Base-by-base conservation (phyloP, 345 rosid species). In the Salix udensis region DNA sequence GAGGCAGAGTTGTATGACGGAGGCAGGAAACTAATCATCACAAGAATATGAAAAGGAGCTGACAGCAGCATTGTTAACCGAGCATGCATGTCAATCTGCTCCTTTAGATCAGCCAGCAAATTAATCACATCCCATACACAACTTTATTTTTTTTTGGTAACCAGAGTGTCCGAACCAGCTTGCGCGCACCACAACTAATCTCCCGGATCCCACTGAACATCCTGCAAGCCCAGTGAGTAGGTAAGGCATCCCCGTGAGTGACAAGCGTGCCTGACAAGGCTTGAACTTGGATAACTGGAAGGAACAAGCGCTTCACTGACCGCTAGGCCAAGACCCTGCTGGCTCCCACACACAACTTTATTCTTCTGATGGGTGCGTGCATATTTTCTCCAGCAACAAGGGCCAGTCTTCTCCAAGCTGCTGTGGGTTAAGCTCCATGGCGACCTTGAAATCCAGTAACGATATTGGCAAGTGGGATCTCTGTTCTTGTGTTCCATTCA, bases 361-460 rank as follows among this genome's bases (percentile, higher is more conserved):
- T 67, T 79, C 82, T 23, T 80, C 74, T 13, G 73, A 79, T 18
- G 74, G 67, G 69, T 65, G 69, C 37, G 67, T 24, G 50, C 76
- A 82, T 39, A 83, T 86, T 83, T 80, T 86, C 85, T 86, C 91
- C 74, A 85, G 79, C 78, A 82, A 74, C 86, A 78, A 68, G 39
- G 88, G 86, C 88, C 91, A 85, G 68, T 85, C 81, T 80, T 83
- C 89, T 34, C 88, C 87, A 10, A 85, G 91, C 62, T 83, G 86
- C 73, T 78, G 89, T 52, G 88, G 89, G 42, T 74, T 87, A 28
- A 87, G 86, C 82, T 86, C 86, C 84, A 84, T 85, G 1, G 85
- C 85, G 40, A 78, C 81, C 55, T 79, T 81, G 69, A 86, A 81
- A 79, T 86, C 88, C 58, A 79, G 77, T 66, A 81, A 44, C 0